phyloP scores from a whole-genome alignment of 805 yeast genomes.

The Ogataea kodamae region DNA sequence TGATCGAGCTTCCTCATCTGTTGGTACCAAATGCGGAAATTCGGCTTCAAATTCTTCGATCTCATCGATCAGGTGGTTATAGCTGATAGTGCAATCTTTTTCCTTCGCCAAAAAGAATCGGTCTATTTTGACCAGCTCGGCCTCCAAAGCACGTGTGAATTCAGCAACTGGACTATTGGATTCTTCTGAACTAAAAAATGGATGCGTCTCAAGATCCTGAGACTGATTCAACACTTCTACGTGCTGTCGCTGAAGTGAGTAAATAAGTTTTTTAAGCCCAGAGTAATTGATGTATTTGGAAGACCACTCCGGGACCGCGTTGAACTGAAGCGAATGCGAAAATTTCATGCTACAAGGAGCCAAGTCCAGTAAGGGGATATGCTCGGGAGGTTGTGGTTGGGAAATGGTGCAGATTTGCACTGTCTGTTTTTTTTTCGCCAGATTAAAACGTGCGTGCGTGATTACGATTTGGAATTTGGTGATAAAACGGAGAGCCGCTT shows the following conservation, averaged over 20 bases:
- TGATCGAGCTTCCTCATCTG: conserved; percentile 17
- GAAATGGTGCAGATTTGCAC: conserved; percentile 1
- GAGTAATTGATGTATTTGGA: conserved; percentile 89
- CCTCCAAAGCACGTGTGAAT: conserved; percentile 71
- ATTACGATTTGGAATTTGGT: too few relatives aligned
- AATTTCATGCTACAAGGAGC: conserved; percentile 66
- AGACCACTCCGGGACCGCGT: conserved; percentile 98
- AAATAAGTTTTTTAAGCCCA: conserved; percentile 78
- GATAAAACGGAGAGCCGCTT: not conserved
- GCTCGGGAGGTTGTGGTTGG: conserved; percentile 5
- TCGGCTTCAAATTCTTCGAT: conserved; percentile 54
- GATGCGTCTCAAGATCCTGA: conserved; percentile 26
- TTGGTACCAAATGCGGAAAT: conserved; percentile 23
- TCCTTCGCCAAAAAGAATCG: conserved; percentile 70
- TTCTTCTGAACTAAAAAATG: conserved; percentile 32
- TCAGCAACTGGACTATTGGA: conserved; percentile 48
- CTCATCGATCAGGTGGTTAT: conserved; percentile 57
- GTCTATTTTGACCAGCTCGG: conserved; percentile 74
- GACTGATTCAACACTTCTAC: conserved; percentile 27
- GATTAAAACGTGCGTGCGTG: too few relatives aligned
- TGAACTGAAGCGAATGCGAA: conserved; percentile 90
- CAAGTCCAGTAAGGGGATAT: conserved; percentile 22
- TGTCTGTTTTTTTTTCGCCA: not conserved
- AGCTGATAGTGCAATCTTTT: conserved; percentile 46
- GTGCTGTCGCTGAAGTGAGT: conserved; percentile 70